These are phyloP conservation scores for Oenanthe sinensis DNA, from an alignment of 129 eudicot species.

Conservation along the genomic window DNA sequence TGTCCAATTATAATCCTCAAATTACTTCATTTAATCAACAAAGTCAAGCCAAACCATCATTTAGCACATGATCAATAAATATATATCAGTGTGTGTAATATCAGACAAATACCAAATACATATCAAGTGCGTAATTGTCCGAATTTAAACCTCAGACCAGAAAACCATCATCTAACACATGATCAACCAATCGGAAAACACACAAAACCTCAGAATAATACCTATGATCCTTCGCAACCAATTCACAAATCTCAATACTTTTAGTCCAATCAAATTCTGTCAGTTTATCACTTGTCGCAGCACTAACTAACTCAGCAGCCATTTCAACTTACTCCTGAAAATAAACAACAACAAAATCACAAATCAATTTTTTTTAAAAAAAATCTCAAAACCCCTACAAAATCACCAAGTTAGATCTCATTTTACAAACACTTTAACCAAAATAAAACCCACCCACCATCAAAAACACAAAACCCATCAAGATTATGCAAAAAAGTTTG, in stretches of 20 bases:
- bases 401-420: conserved; percentile 11
- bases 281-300: conserved; percentile 83
- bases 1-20: not conserved
- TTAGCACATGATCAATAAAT: not conserved
- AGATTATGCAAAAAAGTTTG: not conserved
- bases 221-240: conserved; percentile 80
- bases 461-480: conserved; percentile 7
- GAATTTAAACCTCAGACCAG: not conserved
- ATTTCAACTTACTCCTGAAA: conserved; percentile 28
- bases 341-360: conserved; percentile 1
- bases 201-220: conserved; percentile 5
- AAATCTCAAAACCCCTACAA: not conserved
- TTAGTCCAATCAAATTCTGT: conserved; percentile 83
- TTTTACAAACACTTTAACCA: not conserved
- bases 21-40: not conserved
- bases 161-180: not conserved
- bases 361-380: not conserved
- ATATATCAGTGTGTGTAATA: not conserved
- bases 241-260: conserved; percentile 83
- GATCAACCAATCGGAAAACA: not conserved
- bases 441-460: not conserved
- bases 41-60: not conserved
- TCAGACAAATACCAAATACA: not conserved
- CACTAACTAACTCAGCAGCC: conserved; percentile 84
- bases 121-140: not conserved